phyloP scores from a whole-genome alignment of 164 flowering plant species.

The Umbellularia californica region DNA sequence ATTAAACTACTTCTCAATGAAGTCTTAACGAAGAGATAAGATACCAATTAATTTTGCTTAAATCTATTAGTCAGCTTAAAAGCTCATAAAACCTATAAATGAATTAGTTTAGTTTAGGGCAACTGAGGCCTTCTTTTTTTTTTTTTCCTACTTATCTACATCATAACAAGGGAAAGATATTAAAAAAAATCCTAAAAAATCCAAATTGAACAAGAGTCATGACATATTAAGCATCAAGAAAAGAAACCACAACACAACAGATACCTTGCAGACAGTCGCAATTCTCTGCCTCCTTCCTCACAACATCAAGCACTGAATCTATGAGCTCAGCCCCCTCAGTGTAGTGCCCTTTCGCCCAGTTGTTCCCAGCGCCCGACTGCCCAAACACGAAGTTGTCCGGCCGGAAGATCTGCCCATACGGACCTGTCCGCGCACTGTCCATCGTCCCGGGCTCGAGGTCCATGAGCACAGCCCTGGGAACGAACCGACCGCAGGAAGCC shows the following conservation, averaged over 20 bases:
- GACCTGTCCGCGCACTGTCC: constrained; percentile 44
- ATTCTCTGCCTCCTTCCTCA: constrained; percentile 41
- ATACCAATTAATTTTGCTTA: too few relatives aligned
- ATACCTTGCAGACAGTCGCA: constrained; percentile 12
- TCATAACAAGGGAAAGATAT: background rate
- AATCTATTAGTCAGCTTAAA: too few relatives aligned
- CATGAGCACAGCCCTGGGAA: constrained; percentile 55
- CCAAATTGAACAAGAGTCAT: too few relatives aligned
- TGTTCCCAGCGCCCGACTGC: constrained; percentile 10
- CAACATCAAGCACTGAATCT: constrained; percentile 48
- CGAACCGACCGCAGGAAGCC: constrained; percentile 40
- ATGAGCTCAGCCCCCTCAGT: constrained; percentile 13
- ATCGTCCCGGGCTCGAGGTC: constrained; percentile 53
- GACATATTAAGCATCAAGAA: background rate
- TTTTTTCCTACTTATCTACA: background rate
- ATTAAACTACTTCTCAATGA: too few relatives aligned
- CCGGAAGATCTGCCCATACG: constrained; percentile 28
- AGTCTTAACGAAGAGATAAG: too few relatives aligned
- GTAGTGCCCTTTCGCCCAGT: constrained; percentile 14
- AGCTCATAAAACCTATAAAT: too few relatives aligned
- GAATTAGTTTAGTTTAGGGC: too few relatives aligned
- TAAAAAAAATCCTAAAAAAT: background rate
- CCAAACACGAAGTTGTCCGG: constrained; percentile 12
- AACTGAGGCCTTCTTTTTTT: too few relatives aligned
- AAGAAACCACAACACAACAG: background rate